Evolutionary conservation across 2,329 filamentous ascomycete species (phyloP).

Genomic region (Macrophomina tecta): DNA sequence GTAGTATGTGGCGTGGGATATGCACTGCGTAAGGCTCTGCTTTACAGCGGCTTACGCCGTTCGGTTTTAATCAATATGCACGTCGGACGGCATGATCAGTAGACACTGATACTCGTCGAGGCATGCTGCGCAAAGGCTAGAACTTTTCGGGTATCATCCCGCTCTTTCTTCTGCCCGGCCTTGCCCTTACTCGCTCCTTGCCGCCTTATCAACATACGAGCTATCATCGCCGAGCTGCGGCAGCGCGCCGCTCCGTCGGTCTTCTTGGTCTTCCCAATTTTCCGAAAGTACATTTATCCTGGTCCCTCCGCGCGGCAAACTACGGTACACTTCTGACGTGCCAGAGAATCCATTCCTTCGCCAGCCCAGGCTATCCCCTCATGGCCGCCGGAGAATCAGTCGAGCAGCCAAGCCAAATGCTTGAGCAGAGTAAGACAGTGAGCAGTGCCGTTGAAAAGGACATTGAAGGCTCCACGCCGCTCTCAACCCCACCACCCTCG

Average conservation of each 20-base stretch:
- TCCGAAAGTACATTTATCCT: conserved; percentile 2
- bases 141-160: neutral
- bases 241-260: neutral
- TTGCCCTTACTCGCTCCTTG: neutral
- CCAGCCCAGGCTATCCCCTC: neutral
- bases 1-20: neutral
- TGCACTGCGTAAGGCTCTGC: neutral
- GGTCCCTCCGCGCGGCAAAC: neutral
- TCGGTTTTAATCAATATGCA: neutral
- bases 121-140: neutral
- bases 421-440: neutral
- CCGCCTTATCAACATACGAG: neutral
- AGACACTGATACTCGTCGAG: neutral
- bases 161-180: neutral
- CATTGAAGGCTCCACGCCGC: neutral
- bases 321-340: neutral
- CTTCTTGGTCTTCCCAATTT: neutral
- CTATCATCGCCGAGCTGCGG: neutral
- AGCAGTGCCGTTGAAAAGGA: conserved; percentile 1
- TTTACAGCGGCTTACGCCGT: neutral
- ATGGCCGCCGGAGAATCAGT: neutral
- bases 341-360: neutral
- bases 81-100: neutral
- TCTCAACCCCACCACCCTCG: neutral
- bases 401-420: neutral